Conservation (phyloP, 306 rosid species). For the Fragaria iinumae region DNA sequence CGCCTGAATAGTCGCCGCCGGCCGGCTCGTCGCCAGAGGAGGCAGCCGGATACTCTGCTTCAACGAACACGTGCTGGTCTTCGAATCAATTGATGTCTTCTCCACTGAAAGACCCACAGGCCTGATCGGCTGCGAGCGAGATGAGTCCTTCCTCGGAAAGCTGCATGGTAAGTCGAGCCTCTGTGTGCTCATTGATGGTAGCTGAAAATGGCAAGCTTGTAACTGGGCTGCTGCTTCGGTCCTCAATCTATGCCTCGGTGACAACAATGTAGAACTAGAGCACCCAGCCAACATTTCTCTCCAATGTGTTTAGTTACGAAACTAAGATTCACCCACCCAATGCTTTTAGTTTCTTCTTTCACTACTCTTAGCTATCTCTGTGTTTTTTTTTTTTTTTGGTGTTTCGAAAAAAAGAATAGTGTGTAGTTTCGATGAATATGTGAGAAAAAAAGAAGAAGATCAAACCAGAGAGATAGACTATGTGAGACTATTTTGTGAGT, state of each 20-base stretch:
- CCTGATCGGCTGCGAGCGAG: conserved; percentile 66
- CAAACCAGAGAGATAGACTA: conserved; percentile 45
- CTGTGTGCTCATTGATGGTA: conserved; percentile 95
- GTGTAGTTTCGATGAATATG: conserved; percentile 21
- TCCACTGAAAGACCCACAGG: conserved; percentile 66
- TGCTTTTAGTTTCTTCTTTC: conserved; percentile 18
- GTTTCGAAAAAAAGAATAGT: background rate
- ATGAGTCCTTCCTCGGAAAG: conserved; percentile 66
- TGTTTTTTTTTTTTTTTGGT: conserved; percentile 14
- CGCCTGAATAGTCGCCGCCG: conserved; percentile 22
- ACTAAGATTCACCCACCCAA: conserved; percentile 52
- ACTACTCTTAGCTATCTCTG: conserved; percentile 41
- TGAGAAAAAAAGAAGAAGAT: conserved; percentile 4
- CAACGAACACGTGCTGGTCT: conserved; percentile 53
- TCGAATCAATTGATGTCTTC: conserved; percentile 53
- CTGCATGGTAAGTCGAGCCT: conserved; percentile 85
- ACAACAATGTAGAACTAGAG: conserved; percentile 95
- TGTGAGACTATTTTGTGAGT: conserved; percentile 43
- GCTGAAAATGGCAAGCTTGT: conserved; percentile 87
- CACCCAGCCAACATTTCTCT: conserved; percentile 99
- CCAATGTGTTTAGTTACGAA: conserved; percentile 18
- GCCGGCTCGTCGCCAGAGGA: conserved; percentile 51
- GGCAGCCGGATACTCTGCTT: conserved; percentile 86
- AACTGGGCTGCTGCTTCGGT: conserved; percentile 84
- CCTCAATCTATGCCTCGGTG: conserved; percentile 98